A percentile compares a stretch with the other conserved stretches of the same genome.
These are phyloP conservation scores for Phragmites australis DNA, from an alignment of 176 grass and related monocot genomes.

Conservation along the genomic window DNA sequence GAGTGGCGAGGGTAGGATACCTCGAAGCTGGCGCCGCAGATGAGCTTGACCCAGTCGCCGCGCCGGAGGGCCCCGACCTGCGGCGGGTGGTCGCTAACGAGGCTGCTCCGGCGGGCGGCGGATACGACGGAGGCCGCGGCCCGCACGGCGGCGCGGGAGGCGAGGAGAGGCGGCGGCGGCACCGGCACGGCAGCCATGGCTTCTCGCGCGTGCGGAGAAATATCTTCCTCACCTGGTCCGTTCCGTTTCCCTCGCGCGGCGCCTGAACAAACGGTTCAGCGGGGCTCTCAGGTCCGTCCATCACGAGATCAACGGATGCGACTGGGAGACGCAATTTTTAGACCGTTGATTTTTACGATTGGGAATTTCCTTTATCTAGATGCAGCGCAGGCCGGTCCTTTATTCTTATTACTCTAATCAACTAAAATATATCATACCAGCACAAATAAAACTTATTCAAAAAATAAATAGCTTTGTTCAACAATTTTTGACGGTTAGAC, in stretches of 20 bases:
- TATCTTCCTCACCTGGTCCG: neutral
- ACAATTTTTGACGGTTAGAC: too few relatives aligned
- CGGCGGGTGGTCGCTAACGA: slow-evolving; percentile 28
- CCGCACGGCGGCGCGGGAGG: slow-evolving; percentile 49
- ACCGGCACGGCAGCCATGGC: slow-evolving; percentile 41
- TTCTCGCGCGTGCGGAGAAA: neutral
- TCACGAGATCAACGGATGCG: neutral
- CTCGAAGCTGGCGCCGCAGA: slow-evolving; percentile 98
- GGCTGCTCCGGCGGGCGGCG: neutral
- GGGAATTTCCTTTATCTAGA: too few relatives aligned
- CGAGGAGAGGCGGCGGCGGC: slow-evolving; percentile 32
- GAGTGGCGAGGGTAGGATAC: neutral
- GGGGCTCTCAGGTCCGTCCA: neutral
- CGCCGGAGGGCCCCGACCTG: slow-evolving; percentile 68
- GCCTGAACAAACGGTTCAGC: neutral
- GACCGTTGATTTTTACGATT: neutral
- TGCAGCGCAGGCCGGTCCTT: too few relatives aligned
- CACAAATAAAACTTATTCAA: too few relatives aligned
- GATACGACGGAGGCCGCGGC: slow-evolving; percentile 22
- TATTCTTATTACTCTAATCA: too few relatives aligned
- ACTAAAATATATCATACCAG: too few relatives aligned
- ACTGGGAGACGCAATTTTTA: neutral
- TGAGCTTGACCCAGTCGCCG: slow-evolving; percentile 95
- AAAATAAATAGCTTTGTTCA: too few relatives aligned
- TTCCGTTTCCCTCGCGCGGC: neutral